Percentiles rank a stretch among this genome's conserved stretches.
Conservation (phyloP, 2,329 filamentous ascomycete genomes). For the Penicillium verrucosum region DNA sequence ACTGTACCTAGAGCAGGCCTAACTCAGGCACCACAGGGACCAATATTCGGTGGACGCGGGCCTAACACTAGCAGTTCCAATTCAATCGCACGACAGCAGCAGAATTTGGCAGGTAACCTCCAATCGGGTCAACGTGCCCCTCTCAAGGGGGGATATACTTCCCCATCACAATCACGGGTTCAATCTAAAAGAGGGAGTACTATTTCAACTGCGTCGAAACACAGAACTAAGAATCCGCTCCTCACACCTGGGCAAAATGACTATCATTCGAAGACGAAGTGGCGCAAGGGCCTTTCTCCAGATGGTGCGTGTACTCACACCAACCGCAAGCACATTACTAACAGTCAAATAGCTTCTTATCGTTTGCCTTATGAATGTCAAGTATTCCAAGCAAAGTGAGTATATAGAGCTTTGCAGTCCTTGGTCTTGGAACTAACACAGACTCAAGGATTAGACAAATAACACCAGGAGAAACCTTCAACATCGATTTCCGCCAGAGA, state of each 20-base stretch:
- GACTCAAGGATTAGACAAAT: background rate
- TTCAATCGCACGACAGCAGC: background rate
- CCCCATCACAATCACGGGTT: background rate
- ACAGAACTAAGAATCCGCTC: too few relatives aligned
- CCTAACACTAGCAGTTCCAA: background rate
- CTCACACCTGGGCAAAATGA: background rate
- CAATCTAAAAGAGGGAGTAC: background rate
- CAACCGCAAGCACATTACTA: background rate
- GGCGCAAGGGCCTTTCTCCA: background rate
- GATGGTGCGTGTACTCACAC: background rate
- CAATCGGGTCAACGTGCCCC: background rate
- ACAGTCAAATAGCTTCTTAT: background rate
- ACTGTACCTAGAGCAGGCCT: background rate
- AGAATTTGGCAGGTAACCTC: background rate
- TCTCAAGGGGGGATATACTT: background rate
- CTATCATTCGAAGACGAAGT: background rate
- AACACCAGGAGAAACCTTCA: background rate
- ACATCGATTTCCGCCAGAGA: background rate
- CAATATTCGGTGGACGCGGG: background rate
- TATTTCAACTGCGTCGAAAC: background rate
- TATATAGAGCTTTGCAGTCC: background rate
- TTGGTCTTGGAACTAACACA: background rate
- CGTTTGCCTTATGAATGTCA: constrained; percentile 1
- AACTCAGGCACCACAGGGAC: background rate
- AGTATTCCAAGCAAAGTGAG: constrained; percentile 1